Conservation (phyloP, 176 grass and related monocot species). For the Paspalum notatum region DNA sequence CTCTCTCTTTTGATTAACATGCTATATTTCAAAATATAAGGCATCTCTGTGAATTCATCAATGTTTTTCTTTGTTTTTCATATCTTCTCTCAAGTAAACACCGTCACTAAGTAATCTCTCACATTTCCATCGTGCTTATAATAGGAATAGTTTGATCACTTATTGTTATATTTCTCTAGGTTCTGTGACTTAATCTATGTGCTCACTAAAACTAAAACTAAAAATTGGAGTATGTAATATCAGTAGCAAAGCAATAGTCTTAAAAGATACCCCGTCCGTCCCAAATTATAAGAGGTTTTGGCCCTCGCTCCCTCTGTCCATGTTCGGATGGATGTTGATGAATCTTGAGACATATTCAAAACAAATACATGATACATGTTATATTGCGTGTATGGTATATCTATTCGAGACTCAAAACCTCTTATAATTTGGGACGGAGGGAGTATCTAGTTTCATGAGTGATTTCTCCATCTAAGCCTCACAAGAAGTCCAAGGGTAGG, state of each 20-base stretch:
- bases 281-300: no score
- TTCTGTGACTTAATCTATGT: neutral
- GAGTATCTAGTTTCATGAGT: neutral
- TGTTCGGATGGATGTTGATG: no score
- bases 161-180: neutral
- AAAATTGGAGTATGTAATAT: neutral
- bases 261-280: neutral
- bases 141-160: neutral
- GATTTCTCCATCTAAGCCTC: conserved; percentile 7
- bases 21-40: neutral
- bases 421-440: no score
- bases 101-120: neutral
- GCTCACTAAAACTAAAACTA: neutral
- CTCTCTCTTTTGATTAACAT: neutral
- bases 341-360: no score
- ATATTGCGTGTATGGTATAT: no score
- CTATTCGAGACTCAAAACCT: no score
- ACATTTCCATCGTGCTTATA: neutral
- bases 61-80: neutral
- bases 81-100: neutral
- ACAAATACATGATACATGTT: no score
- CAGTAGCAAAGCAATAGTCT: neutral
- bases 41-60: neutral
- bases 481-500: neutral
- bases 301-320: no score